Conservation (phyloP, 306 rosid species). For the Malus sylvestris region DNA sequence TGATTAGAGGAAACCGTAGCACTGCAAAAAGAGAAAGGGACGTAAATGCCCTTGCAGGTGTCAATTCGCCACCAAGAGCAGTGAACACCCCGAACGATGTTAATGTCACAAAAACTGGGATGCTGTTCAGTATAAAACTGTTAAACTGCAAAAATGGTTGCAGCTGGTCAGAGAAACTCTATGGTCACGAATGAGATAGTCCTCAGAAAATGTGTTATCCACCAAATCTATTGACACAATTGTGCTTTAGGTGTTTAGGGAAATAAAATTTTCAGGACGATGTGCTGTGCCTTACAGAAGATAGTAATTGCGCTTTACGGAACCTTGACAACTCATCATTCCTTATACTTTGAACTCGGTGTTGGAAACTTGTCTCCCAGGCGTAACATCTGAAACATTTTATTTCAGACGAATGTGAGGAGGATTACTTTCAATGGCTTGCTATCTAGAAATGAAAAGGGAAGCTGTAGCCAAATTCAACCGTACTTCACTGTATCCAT, state of each 20-base stretch:
- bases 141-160: constrained; percentile 50
- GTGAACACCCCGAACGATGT: constrained; percentile 71
- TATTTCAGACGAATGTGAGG: constrained; percentile 21
- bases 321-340: constrained; percentile 61
- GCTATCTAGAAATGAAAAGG: not conserved
- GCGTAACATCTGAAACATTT: constrained; percentile 72
- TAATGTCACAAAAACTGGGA: constrained; percentile 78
- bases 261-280: constrained; percentile 6
- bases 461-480: not conserved
- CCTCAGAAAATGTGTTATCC: not conserved
- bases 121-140: constrained; percentile 59
- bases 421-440: constrained; percentile 3
- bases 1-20: constrained; percentile 64
- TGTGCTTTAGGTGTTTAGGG: not conserved
- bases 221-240: too few species aligned
- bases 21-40: constrained; percentile 75
- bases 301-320: constrained; percentile 22
- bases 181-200: not conserved
- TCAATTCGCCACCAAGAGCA: constrained; percentile 74
- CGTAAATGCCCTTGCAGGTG: constrained; percentile 89
- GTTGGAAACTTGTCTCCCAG: constrained; percentile 81
- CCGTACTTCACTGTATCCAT: constrained; percentile 90
- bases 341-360: constrained; percentile 60
- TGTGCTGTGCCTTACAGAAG: constrained; percentile 34
- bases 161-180: constrained; percentile 13